Base-by-base conservation (phyloP, 2,329 filamentous ascomycete genomes). In the Penicillium sp. region DNA sequence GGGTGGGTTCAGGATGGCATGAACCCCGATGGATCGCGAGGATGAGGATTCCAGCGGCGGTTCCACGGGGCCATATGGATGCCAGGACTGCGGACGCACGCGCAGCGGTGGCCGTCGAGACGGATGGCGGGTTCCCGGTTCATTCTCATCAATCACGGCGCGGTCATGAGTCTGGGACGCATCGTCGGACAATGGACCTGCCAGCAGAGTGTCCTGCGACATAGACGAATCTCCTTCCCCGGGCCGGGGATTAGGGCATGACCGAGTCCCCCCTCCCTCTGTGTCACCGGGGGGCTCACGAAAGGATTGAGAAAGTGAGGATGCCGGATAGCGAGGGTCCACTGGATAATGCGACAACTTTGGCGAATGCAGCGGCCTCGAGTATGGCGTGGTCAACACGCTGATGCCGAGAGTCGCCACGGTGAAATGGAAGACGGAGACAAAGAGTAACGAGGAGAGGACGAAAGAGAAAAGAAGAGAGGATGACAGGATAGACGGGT, bases 341-440 rank as follows among this genome's bases (percentile, higher is more conserved):
- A 35, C 37, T 30, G 47, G 48, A 51, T 56, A 60, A 42, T 44
- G 42, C 45, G 62, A 58, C 53, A 57, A 57, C 44, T 56, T 56
- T 29, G 62, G 55, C 29, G 59, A 51, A 48, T 58, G 50, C 36
- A 62, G 53, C 41, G 62, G 48, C 36, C 53, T 50, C 30, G 63
- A 46, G 43, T 65, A 65, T 41, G 63, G 52, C 39, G 60, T 46
- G 45, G 56, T 57, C 45, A 60, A 60, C 48, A 62, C 59, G 52
- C 54, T 62, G 50, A 64, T 59, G 46, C 60, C 64, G 43, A 69
- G 56, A 47, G 63, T 63, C 62, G 66, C 67, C 66, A 69, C 62
- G 60, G 46, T 67, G 64, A 56, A 51, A n/a, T 6, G 11, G 11
- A 27, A 27, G 11, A 23, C 21, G 21, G 25, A 33, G 46, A 26